phyloP scores from a whole-genome alignment of 2,329 filamentous ascomycete genomes.

The Geosmithia morbida region DNA sequence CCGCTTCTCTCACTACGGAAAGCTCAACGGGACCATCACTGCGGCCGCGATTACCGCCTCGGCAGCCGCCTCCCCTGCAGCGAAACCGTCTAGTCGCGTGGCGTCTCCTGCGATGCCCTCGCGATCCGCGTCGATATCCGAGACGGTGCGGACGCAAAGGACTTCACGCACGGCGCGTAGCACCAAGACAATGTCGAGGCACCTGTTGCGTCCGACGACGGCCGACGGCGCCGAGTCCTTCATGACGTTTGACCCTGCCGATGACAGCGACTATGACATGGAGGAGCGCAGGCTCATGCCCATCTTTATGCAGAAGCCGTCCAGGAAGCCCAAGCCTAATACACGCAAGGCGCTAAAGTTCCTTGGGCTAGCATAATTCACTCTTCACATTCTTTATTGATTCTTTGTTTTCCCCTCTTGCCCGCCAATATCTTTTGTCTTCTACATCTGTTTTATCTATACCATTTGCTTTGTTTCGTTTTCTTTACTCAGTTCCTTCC shows the following conservation, averaged over 20 bases:
- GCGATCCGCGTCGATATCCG: slow-evolving; percentile 16
- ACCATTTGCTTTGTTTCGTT: not conserved
- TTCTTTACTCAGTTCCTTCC: not conserved
- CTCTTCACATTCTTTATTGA: not conserved
- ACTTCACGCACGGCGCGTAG: slow-evolving; percentile 10
- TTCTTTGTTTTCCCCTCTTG: not conserved
- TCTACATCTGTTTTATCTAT: not conserved
- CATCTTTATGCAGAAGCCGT: slow-evolving; percentile 22
- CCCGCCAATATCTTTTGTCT: not conserved
- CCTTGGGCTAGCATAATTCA: slow-evolving; percentile 26
- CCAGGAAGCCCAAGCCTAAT: slow-evolving; percentile 20
- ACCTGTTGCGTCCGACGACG: not conserved
- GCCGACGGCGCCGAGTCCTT: slow-evolving; percentile 14
- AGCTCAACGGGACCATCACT: not conserved
- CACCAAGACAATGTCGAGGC: slow-evolving; percentile 1
- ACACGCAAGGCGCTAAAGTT: slow-evolving; percentile 39
- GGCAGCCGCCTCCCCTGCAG: slow-evolving; percentile 1
- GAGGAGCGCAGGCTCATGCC: slow-evolving; percentile 40
- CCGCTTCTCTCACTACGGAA: not conserved
- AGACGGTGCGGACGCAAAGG: slow-evolving; percentile 15
- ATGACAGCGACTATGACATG: slow-evolving; percentile 27
- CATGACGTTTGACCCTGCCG: slow-evolving; percentile 18
- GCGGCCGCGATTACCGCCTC: slow-evolving; percentile 3
- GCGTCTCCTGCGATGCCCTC: slow-evolving; percentile 3
- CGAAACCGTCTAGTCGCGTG: not conserved